These are phyloP conservation scores for Epichloe hybrida DNA, from an alignment of 2,329 filamentous ascomycete genomes.

Conservation along the genomic window DNA sequence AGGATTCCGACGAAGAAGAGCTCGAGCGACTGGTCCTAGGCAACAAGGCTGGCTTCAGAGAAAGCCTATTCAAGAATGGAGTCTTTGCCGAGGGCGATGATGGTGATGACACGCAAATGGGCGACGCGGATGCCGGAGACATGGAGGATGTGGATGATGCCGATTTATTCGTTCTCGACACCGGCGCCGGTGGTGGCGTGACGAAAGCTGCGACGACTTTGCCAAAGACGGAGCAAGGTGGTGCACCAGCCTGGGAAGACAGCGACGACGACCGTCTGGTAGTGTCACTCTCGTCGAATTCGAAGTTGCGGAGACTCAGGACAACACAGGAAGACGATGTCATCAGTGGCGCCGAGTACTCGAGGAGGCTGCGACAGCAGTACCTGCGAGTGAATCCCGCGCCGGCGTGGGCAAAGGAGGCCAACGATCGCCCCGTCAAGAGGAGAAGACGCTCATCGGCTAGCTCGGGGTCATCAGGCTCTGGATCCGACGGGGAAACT, in stretches of 20 bases:
- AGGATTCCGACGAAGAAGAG: conserved; percentile 73
- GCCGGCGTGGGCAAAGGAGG: conserved; percentile 45
- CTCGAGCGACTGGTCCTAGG: conserved; percentile 83
- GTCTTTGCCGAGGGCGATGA: conserved; percentile 23
- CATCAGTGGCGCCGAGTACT: conserved; percentile 77
- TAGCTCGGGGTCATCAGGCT: conserved; percentile 35
- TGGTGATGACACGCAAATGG: conserved; percentile 20
- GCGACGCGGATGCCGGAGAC: conserved; percentile 33
- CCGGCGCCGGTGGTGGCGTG: conserved; percentile 31
- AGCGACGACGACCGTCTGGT: conserved; percentile 86
- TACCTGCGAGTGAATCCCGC: conserved; percentile 47
- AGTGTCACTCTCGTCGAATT: conserved; percentile 61
- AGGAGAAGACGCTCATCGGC: conserved; percentile 38
- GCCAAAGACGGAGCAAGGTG: conserved; percentile 13
- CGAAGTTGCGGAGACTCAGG: conserved; percentile 70
- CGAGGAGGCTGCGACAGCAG: conserved; percentile 64
- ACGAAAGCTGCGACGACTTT: conserved; percentile 14
- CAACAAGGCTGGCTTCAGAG: conserved; percentile 67
- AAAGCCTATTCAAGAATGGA: conserved; percentile 47
- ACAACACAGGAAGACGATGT: conserved; percentile 72
- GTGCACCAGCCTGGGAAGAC: conserved; percentile 70
- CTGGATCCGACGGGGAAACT: conserved; percentile 44
- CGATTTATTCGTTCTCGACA: conserved; percentile 76
- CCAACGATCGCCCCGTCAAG: conserved; percentile 36
- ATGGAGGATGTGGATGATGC: conserved; percentile 57